Base-by-base conservation (phyloP, 1,284 basidiomycete genomes). In the Boletus mariae region DNA sequence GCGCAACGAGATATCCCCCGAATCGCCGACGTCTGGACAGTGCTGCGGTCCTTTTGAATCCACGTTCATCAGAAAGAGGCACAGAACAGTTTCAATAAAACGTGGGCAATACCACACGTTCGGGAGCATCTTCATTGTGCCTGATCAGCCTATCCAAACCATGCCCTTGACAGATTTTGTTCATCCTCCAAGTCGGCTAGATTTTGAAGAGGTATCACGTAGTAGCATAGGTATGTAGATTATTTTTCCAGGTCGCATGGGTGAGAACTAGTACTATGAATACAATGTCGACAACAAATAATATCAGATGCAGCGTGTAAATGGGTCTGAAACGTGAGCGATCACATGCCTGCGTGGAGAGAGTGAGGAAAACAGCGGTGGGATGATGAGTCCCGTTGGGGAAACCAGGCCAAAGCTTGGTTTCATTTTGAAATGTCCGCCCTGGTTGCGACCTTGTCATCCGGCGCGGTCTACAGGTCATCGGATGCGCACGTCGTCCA, bases 401-500 rank as follows among this genome's bases (percentile, higher is more conserved):
- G 42, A 35, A 26, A 44, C 13, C 26, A 43, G 40, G 29, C 44
- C 40, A 43, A 46, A 44, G 52, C 41, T 23, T 25, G 26, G 32
- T 42, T 2, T 26, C 34, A 17, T 25, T 29, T 31, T 53, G 38
- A 32, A 34, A 25, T 5, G 23, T 47, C 38, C 17, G 13, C 23
- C 42, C 23, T 25, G 25, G 29, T n/a, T 29, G 40, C 45, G 32
- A 23, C 40, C 13, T 2, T 12, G 38, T 12, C 20, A 25, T 23
- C 25, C 26, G 46, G 32, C 34, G 23, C 34, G 37, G 34, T 4
- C 17, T 20, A 13, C 9, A 45, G 28, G 48, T 67, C 47, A 68
- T 55, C 64, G 65, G 26, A 54, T 51, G 6, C 50, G 59, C 47
- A 53, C 41, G 32, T 61, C 42, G 45, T 66, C 57, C 9, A 63